Evolutionary conservation across 768 basidiomycete genomes (phyloP), one percentile per base, ranked within the genome.

Genomic region (Rhodotorula sphaerocarpa): DNA sequence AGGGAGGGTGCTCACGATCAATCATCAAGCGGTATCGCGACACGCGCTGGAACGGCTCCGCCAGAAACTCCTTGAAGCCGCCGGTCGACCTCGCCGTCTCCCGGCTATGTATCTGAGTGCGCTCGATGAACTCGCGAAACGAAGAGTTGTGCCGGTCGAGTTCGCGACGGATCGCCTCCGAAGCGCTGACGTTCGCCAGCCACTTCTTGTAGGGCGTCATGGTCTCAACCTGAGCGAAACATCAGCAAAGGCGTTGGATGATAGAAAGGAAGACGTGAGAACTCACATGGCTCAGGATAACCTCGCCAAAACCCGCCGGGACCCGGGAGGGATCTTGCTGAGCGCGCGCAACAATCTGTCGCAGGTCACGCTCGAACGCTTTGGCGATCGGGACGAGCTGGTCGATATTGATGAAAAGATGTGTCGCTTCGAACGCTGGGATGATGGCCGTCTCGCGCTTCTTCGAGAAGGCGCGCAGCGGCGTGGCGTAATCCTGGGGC

Each of bases 11-110:
- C 76, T 69, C 57, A 79, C 79, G 75, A 62, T 88, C 86, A 75
- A 93, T 89, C 68, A 97, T 80, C 30, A 97, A 79, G 2, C 90
- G 92, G 76, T 96, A 96, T 67, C 93, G 81, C 7, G 92, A 91
- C 75, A 89, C 84, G 60, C 84, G 84, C 88, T 91, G 70, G 23
- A 58, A 61, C 63, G 64, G 63, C 53, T 69, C 50, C 28, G 66
- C 57, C 30, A 55, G 30, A 48, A 33, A 58, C 20, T 61, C 51
- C 55, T 44, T 61, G 58, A 61, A 66, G 31, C 45, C 56, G 28
- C 72, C 91, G 82, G 57, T 96, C 79, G 47, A 88, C 90, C 59
- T 93, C 82, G 33, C 74, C 68, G 73, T 88, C 90, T 70, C 81
- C 67, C 39, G 74, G 69, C 28, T 75, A 54, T 73, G 69, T 0